These are phyloP conservation scores for Syzygium aromaticum DNA, from an alignment of 345 rosid genomes.

Conservation along the genomic window DNA sequence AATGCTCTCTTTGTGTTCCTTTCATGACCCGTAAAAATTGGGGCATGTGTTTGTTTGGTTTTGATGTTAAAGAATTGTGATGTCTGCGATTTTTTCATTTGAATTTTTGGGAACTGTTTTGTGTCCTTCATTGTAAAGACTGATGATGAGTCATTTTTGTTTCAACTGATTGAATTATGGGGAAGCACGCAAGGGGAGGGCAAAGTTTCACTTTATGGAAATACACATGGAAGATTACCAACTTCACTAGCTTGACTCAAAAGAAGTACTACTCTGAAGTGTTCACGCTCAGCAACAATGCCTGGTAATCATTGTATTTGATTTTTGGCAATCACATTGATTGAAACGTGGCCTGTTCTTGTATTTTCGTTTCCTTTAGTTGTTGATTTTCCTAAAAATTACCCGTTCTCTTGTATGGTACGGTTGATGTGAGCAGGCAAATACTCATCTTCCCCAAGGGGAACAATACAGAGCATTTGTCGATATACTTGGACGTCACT, in stretches of 20 bases:
- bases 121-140: neutral
- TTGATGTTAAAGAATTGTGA: too few species aligned
- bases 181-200: neutral
- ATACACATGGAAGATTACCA: slow-evolving; percentile 3
- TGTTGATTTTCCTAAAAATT: neutral
- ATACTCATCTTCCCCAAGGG: slow-evolving; percentile 13
- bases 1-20: neutral
- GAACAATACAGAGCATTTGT: slow-evolving; percentile 5
- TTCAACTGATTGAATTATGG: neutral
- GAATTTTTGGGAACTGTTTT: neutral
- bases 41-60: neutral
- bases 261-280: slow-evolving; percentile 2
- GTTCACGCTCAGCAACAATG: slow-evolving; percentile 3
- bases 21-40: neutral
- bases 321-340: neutral
- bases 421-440: slow-evolving; percentile 20
- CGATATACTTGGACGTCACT: slow-evolving; percentile 15
- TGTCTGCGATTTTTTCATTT: too few species aligned
- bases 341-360: neutral
- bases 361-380: neutral
- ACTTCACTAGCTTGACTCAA: neutral
- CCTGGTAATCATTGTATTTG: slow-evolving; percentile 5
- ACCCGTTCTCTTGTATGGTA: slow-evolving; percentile 34
- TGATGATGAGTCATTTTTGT: neutral
- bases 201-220: neutral